Percentiles rank a stretch among this genome's conserved stretches.
Evolutionary conservation across 768 basidiomycete genomes (phyloP).

Genomic region (Porpolomopsis calyptriformis): DNA sequence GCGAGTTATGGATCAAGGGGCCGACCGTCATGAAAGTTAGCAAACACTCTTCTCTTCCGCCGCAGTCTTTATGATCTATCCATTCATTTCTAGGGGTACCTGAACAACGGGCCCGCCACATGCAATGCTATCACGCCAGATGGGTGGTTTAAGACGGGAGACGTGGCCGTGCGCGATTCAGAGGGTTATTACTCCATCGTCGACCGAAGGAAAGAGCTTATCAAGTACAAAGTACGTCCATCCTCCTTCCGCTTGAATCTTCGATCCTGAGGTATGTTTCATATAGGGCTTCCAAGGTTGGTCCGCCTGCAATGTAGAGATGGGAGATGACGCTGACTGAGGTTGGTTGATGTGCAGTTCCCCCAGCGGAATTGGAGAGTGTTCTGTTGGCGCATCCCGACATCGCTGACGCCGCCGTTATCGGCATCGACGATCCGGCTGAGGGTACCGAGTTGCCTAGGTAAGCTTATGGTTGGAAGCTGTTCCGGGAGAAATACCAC

Average conservation of each 20-base stretch:
- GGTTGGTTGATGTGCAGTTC: conserved; percentile 35
- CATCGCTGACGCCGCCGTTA: conserved; percentile 71
- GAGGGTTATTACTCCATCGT: conserved; percentile 72
- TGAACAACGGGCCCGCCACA: conserved; percentile 64
- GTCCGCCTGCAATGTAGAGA: conserved; percentile 3
- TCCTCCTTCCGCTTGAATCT: neutral
- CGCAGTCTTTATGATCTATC: neutral
- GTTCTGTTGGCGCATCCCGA: conserved; percentile 65
- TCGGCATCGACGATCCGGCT: conserved; percentile 54
- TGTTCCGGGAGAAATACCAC: too few relatives aligned
- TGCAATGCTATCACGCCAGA: conserved; percentile 55
- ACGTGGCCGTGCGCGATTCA: conserved; percentile 54
- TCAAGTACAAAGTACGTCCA: conserved; percentile 57
- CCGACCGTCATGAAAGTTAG: conserved; percentile 69
- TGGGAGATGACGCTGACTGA: neutral
- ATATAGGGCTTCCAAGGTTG: conserved; percentile 65
- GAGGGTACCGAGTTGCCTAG: conserved; percentile 79
- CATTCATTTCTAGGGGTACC: conserved; percentile 47
- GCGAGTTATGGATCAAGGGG: conserved; percentile 78
- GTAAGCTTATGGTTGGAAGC: conserved; percentile 31
- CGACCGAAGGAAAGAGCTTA: conserved; percentile 63
- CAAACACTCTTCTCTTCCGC: neutral
- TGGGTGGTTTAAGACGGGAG: conserved; percentile 85
- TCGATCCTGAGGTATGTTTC: neutral
- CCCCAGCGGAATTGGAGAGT: conserved; percentile 79